Evolutionary conservation across 352 stramenopile species (phyloP).

Genomic region (Phytophthora pisi): DNA sequence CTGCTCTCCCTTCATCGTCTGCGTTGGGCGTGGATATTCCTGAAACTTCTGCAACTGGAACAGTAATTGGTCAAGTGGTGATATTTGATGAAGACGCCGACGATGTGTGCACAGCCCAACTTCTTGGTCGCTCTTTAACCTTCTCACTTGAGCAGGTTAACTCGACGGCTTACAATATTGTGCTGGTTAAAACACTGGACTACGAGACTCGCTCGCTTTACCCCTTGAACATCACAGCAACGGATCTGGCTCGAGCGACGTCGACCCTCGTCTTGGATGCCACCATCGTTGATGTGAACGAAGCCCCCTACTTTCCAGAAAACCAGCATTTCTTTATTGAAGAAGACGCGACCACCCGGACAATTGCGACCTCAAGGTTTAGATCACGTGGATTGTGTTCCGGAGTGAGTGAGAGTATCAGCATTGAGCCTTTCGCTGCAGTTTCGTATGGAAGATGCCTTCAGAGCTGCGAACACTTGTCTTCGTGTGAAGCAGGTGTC

Average conservation of each 20-base stretch:
- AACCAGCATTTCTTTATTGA: conserved; percentile 49
- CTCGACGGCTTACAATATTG: conserved; percentile 13
- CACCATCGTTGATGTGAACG: conserved; percentile 51
- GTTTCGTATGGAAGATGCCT: conserved; percentile 30
- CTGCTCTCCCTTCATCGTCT: conserved; percentile 16
- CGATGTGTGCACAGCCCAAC: conserved; percentile 14
- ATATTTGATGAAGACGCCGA: conserved; percentile 30
- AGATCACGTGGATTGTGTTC: conserved; percentile 21
- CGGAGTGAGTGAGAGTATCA: background rate
- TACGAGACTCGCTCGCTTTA: conserved; percentile 33
- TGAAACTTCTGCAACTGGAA: conserved; percentile 21
- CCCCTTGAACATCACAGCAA: conserved; percentile 5
- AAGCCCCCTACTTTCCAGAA: conserved; percentile 41
- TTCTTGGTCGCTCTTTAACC: conserved; percentile 9
- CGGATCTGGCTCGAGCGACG: conserved; percentile 7
- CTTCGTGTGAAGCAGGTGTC: conserved; percentile 16
- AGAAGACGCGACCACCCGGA: conserved; percentile 25
- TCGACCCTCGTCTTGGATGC: conserved; percentile 13
- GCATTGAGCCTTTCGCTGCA: conserved; percentile 1
- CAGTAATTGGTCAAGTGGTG: conserved; percentile 15
- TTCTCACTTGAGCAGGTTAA: conserved; percentile 20
- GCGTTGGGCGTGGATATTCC: conserved; percentile 8
- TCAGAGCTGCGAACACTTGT: conserved; percentile 8
- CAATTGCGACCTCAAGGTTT: conserved; percentile 32
- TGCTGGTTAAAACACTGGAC: conserved; percentile 22